Conservation (phyloP, 192 early-diverging fungal species). For the Gaertneriomyces sp. region DNA sequence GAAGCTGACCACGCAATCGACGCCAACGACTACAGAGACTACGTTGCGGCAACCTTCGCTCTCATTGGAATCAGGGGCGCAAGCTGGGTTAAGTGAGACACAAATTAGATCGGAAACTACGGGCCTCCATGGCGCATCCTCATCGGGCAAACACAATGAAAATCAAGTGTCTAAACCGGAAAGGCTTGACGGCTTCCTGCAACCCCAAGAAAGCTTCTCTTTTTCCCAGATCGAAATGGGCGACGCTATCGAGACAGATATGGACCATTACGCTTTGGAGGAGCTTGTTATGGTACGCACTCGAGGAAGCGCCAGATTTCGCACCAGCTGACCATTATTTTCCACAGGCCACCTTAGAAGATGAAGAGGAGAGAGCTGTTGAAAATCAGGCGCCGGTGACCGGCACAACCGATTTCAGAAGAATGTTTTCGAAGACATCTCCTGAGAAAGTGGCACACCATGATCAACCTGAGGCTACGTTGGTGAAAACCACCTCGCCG, state of each 20-base stretch:
- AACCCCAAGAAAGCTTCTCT: neutral
- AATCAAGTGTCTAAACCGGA: neutral
- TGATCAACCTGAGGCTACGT: neutral
- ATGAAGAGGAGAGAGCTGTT: neutral
- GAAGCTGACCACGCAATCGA: too few relatives aligned
- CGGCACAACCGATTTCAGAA: neutral
- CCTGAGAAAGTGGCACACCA: neutral
- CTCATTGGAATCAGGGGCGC: neutral
- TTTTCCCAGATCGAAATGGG: constrained; percentile 26
- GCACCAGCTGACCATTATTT: neutral
- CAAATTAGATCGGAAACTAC: neutral
- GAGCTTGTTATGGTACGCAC: constrained; percentile 12
- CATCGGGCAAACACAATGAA: neutral
- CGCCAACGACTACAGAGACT: too few relatives aligned
- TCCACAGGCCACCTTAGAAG: neutral
- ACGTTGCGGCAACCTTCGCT: neutral
- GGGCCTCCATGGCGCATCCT: neutral
- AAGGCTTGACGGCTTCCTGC: neutral
- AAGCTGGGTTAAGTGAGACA: neutral
- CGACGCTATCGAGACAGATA: neutral
- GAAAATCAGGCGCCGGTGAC: neutral
- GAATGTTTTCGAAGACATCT: neutral
- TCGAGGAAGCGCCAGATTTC: neutral
- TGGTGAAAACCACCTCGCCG: neutral
- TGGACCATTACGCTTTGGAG: constrained; percentile 4